phyloP scores from a whole-genome alignment of 345 rosid genomes.

The thale cress (Arabidopsis thaliana) region DNA sequence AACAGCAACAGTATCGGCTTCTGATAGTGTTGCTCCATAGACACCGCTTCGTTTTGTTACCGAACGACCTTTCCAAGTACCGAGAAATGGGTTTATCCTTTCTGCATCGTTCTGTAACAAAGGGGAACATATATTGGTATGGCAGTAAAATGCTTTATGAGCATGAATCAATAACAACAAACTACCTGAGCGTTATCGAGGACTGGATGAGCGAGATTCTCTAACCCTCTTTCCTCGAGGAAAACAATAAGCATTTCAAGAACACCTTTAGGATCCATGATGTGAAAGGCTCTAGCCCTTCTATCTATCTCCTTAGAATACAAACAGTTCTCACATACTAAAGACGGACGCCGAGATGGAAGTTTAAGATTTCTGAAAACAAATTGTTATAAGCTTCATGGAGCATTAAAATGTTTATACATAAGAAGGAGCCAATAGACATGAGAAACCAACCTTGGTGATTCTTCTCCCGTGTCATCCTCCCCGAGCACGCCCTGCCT shows the following conservation, averaged over 20 bases:
- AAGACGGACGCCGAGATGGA: constrained; percentile 76
- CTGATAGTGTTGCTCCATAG: constrained; percentile 82
- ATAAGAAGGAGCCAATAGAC: neutral
- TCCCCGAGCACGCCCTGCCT: constrained; percentile 96
- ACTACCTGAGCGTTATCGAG: constrained; percentile 49
- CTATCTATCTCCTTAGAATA: constrained; percentile 70
- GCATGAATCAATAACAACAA: neutral
- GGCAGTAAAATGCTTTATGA: neutral
- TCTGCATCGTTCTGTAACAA: constrained; percentile 54
- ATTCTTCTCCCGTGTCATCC: constrained; percentile 94
- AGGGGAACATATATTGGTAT: neutral
- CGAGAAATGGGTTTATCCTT: constrained; percentile 73
- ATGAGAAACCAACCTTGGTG: constrained; percentile 61
- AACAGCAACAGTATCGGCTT: constrained; percentile 63
- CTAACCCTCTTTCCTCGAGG: constrained; percentile 73
- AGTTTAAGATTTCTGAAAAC: constrained; percentile 73
- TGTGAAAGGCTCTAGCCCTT: constrained; percentile 87
- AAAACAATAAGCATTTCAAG: constrained; percentile 84
- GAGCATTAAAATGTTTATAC: neutral
- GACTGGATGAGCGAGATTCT: constrained; percentile 52
- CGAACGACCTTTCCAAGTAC: constrained; percentile 90
- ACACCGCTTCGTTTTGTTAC: constrained; percentile 86
- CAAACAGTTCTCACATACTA: constrained; percentile 89
- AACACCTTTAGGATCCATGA: constrained; percentile 84
- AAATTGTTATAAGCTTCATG: neutral